phyloP scores from a whole-genome alignment of 73 alveolate species.

The Paramecium biaurelia region DNA sequence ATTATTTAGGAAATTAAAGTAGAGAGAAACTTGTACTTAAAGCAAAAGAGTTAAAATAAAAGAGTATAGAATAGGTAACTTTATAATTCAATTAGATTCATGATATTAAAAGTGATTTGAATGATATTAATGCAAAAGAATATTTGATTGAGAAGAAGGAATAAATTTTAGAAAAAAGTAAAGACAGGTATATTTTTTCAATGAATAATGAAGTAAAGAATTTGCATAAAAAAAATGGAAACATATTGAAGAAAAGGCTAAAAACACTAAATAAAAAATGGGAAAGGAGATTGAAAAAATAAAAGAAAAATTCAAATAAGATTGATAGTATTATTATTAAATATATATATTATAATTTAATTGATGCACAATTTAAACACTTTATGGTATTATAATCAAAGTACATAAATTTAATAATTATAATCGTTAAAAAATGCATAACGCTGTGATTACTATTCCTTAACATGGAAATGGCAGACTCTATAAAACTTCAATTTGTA shows the following conservation, averaged over 20 bases:
- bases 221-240: background rate
- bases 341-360: background rate
- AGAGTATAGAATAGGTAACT: background rate
- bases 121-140: background rate
- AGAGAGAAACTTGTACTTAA: background rate
- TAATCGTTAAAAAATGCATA: constrained; percentile 44
- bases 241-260: background rate
- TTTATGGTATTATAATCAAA: background rate
- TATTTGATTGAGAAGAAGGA: background rate
- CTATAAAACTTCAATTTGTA: constrained; percentile 62
- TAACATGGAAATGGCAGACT: constrained; percentile 58
- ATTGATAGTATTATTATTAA: background rate
- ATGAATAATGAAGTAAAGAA: background rate
- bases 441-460: constrained; percentile 48
- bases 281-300: background rate
- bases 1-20: background rate
- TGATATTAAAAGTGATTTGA: background rate
- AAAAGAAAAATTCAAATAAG: background rate
- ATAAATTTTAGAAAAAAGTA: background rate
- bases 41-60: background rate
- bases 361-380: background rate
- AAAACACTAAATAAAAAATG: background rate
- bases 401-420: background rate
- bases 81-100: background rate
- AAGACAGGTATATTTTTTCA: background rate